A percentile compares a stretch with the other conserved stretches of the same genome.
These are phyloP conservation scores for Aureobasidium subglaciale DNA, from an alignment of 2,329 filamentous ascomycete genomes.

Conservation along the genomic window DNA sequence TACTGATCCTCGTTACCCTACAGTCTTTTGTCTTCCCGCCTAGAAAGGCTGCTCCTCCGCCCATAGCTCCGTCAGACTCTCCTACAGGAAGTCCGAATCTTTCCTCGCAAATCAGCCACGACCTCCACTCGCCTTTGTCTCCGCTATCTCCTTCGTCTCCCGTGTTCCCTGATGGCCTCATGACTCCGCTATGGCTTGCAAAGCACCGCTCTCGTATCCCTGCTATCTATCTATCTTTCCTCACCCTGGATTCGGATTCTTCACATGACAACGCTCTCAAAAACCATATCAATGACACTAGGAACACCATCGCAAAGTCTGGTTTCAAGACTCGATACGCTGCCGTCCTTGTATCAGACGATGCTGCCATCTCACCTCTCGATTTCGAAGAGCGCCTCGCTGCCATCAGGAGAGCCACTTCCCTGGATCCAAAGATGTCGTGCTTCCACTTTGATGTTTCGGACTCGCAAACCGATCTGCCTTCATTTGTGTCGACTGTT, in stretches of 20 bases:
- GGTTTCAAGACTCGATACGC: slow-evolving; percentile 73
- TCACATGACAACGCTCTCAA: slow-evolving; percentile 73
- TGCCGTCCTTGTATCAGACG: slow-evolving; percentile 70
- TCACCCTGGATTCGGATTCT: slow-evolving; percentile 64
- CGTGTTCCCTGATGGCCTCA: slow-evolving; percentile 82
- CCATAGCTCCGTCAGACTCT: slow-evolving; percentile 43
- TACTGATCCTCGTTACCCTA: not conserved
- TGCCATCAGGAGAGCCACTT: slow-evolving; percentile 70
- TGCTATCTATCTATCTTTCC: slow-evolving; percentile 73
- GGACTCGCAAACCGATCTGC: slow-evolving; percentile 62
- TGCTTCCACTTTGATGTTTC: slow-evolving; percentile 76
- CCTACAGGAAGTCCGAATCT: slow-evolving; percentile 39
- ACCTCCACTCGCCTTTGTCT: slow-evolving; percentile 86
- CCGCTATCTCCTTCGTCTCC: slow-evolving; percentile 76
- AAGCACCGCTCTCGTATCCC: slow-evolving; percentile 86
- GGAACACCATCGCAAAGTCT: slow-evolving; percentile 58
- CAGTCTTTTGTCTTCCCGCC: slow-evolving; percentile 53
- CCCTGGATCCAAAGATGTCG: slow-evolving; percentile 70
- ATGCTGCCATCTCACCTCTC: slow-evolving; percentile 45
- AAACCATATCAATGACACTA: slow-evolving; percentile 78
- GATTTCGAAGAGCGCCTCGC: slow-evolving; percentile 70
- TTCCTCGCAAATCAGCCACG: slow-evolving; percentile 30
- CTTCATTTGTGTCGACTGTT: slow-evolving; percentile 65
- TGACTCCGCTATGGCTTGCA: slow-evolving; percentile 72
- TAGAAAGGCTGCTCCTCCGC: slow-evolving; percentile 54